phyloP scores from a whole-genome alignment of 129 eudicot genomes.

The Chrysanthemum lavandulifolium region DNA sequence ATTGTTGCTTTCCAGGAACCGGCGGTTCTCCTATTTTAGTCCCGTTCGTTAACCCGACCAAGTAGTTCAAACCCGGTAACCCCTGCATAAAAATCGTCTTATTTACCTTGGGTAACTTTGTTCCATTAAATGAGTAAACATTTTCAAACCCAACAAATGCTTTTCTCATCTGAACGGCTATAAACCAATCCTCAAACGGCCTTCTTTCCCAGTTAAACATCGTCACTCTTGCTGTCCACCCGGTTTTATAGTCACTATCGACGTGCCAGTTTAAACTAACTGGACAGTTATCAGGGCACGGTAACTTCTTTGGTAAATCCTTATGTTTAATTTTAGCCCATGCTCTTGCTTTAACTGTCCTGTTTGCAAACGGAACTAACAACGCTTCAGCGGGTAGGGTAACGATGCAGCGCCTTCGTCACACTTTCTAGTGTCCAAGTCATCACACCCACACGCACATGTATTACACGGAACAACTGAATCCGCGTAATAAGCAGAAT shows the following conservation, averaged over 20 bases:
- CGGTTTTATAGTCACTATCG: slow-evolving; percentile 53
- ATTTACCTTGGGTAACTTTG: slow-evolving; percentile 34
- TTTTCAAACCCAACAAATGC: slow-evolving; percentile 58
- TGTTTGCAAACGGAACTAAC: slow-evolving; percentile 63
- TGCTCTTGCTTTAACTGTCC: slow-evolving; percentile 51
- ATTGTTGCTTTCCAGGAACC: slow-evolving; percentile 8
- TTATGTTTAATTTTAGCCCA: slow-evolving; percentile 53
- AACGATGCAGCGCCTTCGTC: slow-evolving; percentile 52
- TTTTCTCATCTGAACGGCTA: slow-evolving; percentile 47
- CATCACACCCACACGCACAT: slow-evolving; percentile 87
- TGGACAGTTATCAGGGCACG: slow-evolving; percentile 81
- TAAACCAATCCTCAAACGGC: slow-evolving; percentile 63
- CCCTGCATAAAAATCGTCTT: slow-evolving; percentile 65
- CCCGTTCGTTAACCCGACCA: slow-evolving; percentile 57
- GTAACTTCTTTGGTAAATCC: slow-evolving; percentile 44
- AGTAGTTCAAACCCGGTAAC: slow-evolving; percentile 48
- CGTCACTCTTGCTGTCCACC: slow-evolving; percentile 86
- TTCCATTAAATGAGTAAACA: slow-evolving; percentile 66
- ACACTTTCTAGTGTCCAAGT: slow-evolving; percentile 35
- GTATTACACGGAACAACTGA: slow-evolving; percentile 76
- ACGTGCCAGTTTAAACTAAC: slow-evolving; percentile 82
- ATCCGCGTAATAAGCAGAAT: slow-evolving; percentile 74
- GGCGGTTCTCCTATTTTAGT: slow-evolving; percentile 6
- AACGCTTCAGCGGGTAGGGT: slow-evolving; percentile 72
- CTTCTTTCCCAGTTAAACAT: slow-evolving; percentile 64